A percentile compares a stretch with the other conserved stretches of the same genome.
phyloP scores from a whole-genome alignment of 805 yeast genomes.

The Candida succiphila region DNA sequence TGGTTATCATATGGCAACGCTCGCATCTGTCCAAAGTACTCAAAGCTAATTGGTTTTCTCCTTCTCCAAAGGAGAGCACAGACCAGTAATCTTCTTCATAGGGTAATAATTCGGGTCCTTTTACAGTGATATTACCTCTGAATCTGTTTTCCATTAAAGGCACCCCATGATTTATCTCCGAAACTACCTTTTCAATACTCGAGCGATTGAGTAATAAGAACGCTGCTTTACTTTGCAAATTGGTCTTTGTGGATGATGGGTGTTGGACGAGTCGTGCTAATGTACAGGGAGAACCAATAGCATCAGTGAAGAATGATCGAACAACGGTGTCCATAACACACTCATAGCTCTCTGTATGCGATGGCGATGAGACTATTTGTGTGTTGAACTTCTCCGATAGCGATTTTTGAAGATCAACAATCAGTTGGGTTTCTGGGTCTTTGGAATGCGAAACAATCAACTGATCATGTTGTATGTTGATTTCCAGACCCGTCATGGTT shows the following conservation, averaged over 20 bases:
- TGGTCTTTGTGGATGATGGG: neutral
- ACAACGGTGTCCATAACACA: conserved; percentile 11
- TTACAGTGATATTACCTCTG: conserved; percentile 29
- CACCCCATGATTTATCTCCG: neutral
- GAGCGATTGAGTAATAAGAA: conserved; percentile 23
- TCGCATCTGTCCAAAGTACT: conserved; percentile 23
- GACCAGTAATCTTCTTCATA: conserved; percentile 31
- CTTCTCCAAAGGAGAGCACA: conserved; percentile 7
- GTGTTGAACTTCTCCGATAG: conserved; percentile 3
- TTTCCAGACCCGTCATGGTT: conserved; percentile 23
- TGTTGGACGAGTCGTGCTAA: conserved; percentile 14
- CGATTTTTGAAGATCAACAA: neutral
- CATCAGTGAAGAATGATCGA: conserved; percentile 18
- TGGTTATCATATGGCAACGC: conserved; percentile 36
- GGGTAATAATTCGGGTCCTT: conserved; percentile 12
- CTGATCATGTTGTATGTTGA: conserved; percentile 8
- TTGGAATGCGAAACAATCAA: conserved; percentile 7
- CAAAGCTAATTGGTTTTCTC: conserved; percentile 6
- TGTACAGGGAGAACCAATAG: conserved; percentile 25
- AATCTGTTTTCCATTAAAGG: conserved; percentile 12
- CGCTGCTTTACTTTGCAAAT: conserved; percentile 27
- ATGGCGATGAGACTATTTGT: neutral
- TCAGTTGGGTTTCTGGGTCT: neutral
- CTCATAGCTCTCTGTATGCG: conserved; percentile 2
- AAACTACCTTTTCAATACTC: conserved; percentile 13